Conservation (phyloP, 1,284 basidiomycete genomes). For the Microbotryomycetes sp. region DNA sequence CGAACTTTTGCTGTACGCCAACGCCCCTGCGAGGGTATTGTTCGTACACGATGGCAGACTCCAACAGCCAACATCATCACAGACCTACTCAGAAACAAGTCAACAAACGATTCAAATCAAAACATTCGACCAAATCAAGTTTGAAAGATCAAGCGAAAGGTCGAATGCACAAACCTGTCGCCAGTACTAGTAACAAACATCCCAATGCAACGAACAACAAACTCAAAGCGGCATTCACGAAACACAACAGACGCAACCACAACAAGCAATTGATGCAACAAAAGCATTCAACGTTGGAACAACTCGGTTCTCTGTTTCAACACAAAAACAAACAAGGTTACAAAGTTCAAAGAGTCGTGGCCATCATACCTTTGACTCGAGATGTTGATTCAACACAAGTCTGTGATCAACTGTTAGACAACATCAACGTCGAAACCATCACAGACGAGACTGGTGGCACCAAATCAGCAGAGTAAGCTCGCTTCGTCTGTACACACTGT, state of each 20-base stretch:
- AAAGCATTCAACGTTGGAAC: conserved; percentile 62
- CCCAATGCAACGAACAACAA: conserved; percentile 26
- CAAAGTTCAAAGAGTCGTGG: conserved; percentile 46
- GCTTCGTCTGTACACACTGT: conserved; percentile 58
- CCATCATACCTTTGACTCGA: conserved; percentile 59
- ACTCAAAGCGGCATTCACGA: conserved; percentile 52
- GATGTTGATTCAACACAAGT: conserved; percentile 57
- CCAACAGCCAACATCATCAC: conserved; percentile 62
- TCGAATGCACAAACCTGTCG: conserved; percentile 21
- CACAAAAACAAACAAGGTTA: conserved; percentile 42
- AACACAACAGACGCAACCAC: conserved; percentile 65
- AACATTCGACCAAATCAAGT: conserved; percentile 72
- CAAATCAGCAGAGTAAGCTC: conserved; percentile 18
- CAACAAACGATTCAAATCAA: conserved; percentile 85
- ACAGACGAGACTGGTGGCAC: conserved; percentile 44
- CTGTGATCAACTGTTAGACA: conserved; percentile 57
- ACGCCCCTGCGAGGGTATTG: too few species aligned
- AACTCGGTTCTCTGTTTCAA: conserved; percentile 44
- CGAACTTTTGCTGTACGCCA: too few species aligned
- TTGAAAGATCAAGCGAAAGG: conserved; percentile 31
- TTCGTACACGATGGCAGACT: too few species aligned
- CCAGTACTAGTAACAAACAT: conserved; percentile 6
- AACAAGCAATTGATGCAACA: conserved; percentile 67
- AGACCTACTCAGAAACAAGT: conserved; percentile 80
- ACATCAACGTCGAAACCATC: conserved; percentile 56